These are phyloP conservation scores for Papiliotrema fonsecae DNA, from an alignment of 1,284 basidiomycete genomes.

Conservation along the genomic window DNA sequence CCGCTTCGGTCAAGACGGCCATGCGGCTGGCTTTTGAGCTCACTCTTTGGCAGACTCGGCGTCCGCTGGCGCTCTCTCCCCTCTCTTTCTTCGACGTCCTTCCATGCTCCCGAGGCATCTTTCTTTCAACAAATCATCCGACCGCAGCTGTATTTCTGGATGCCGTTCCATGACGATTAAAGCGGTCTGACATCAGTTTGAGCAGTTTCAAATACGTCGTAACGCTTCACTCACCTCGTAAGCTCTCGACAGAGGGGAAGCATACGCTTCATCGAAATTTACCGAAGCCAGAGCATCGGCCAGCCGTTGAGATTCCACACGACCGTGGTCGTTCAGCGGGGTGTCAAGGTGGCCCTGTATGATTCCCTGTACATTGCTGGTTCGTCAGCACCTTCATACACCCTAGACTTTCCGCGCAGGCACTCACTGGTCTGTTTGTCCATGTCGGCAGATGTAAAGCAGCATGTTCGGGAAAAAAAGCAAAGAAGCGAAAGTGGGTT, in stretches of 20 bases:
- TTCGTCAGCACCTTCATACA: not conserved
- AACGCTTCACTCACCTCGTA: conserved; percentile 26
- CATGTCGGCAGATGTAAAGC: conserved; percentile 38
- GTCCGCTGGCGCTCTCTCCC: conserved; percentile 24
- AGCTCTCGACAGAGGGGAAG: conserved; percentile 25
- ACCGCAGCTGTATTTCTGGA: conserved; percentile 12
- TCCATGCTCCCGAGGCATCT: conserved; percentile 33
- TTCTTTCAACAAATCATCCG: conserved; percentile 27
- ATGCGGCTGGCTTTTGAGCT: too few relatives aligned
- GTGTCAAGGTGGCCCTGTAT: conserved; percentile 46
- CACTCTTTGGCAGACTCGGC: conserved; percentile 24
- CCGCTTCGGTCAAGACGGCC: too few relatives aligned
- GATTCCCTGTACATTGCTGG: conserved; percentile 39
- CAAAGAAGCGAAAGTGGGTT: not conserved
- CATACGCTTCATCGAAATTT: conserved; percentile 15
- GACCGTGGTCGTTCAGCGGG: conserved; percentile 40
- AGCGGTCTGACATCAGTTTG: conserved; percentile 27
- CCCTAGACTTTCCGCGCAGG: not conserved
- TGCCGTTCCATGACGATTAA: conserved; percentile 26
- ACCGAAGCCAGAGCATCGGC: conserved; percentile 21
- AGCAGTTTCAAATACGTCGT: not conserved
- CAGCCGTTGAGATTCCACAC: conserved; percentile 25
- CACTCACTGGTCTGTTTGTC: conserved; percentile 43
- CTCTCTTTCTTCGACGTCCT: conserved; percentile 22
- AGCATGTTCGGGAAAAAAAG: conserved; percentile 20